Evolutionary conservation across 148 eudicot genomes (phyloP), one percentile per base, ranked within the genome.

Genomic region (Vaccinium vitisidaea): DNA sequence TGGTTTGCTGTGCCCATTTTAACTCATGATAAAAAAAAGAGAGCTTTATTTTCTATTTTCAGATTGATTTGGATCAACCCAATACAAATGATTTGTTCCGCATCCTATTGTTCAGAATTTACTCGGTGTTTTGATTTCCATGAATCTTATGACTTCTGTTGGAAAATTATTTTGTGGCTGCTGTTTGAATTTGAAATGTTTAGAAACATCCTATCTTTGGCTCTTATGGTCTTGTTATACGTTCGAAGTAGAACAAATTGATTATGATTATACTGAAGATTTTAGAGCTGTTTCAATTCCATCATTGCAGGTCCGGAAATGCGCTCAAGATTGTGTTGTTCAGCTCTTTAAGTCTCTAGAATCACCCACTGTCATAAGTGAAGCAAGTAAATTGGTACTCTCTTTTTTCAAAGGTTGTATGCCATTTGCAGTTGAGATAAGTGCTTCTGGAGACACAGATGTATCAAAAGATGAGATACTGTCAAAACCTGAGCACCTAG

Each of bases 291-390:
- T 39, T 18, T 9, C 61, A 23, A 58, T 14, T 77, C 61, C 53
- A 13, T 55, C 10, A 61, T 63, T 87, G 55, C 88, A 96, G 99
- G 99, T 96, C 53, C 90, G 98, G 83, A 96, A 90, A 90, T 93
- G 95, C 86, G 97, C 98, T 83, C 90, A 89, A 84, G 90, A 86
- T 77, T 93, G 94, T 84, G 78, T 93, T 53, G 88, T 93, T 90
- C 90, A 84, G 82, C 88, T 91, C 59, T 86, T 93, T 52, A 92
- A 94, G 87, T 88, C 87, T 61, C 86, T 93, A 27, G 77, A 90
- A 79, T 91, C 91, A 75, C 67, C 84, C 52, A 15, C 67, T 75
- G 90, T 90, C 36, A 85, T 25, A 82, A 91, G 93, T 70, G 89
- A 89, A 85, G 94, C 98, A 1, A 89, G 98, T 86, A 89, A 89